Evolutionary conservation across 2,329 filamentous ascomycete genomes (phyloP).

Genomic region (Colletotrichum somersetense): DNA sequence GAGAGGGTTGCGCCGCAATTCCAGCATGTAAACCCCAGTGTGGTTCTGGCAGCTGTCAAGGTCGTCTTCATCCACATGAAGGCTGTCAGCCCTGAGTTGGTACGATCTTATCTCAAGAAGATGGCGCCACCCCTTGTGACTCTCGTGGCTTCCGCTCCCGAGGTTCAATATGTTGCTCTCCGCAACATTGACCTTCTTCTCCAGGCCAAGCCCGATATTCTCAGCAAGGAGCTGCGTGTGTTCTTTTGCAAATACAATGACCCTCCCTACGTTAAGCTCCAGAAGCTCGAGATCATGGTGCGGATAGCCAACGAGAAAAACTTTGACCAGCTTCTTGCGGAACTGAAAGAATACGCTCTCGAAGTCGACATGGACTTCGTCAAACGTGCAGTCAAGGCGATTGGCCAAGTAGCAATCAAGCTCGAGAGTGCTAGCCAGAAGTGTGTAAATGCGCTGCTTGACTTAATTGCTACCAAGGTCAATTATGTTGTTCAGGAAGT

Average conservation of each 20-base stretch:
- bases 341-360: constrained; percentile 96
- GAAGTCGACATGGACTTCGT: constrained; percentile 99
- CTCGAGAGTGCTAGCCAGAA: constrained; percentile 95
- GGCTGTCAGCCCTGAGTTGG: constrained; percentile 80
- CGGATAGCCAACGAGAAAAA: constrained; percentile 98
- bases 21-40: constrained; percentile 97
- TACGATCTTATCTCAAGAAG: constrained; percentile 92
- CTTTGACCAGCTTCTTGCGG: constrained; percentile 92
- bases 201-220: constrained; percentile 94
- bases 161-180: constrained; percentile 97
- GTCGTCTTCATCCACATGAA: constrained; percentile 98
- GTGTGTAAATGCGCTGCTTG: constrained; percentile 92
- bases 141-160: constrained; percentile 92
- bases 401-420: constrained; percentile 98
- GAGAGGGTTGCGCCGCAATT: constrained; percentile 97
- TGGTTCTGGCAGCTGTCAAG: constrained; percentile 97
- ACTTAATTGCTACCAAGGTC: constrained; percentile 96
- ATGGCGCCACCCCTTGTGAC: constrained; percentile 97
- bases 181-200: constrained; percentile 96
- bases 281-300: constrained; percentile 99
- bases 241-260: constrained; percentile 99
- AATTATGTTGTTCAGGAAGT: constrained; percentile 99
- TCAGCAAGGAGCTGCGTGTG: constrained; percentile 96
- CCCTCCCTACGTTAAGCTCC: constrained; percentile 95
- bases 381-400: constrained; percentile 91